These are phyloP conservation scores for Paecilomyces variotii DNA, from an alignment of 2,329 filamentous ascomycete species.

Conservation along the genomic window DNA sequence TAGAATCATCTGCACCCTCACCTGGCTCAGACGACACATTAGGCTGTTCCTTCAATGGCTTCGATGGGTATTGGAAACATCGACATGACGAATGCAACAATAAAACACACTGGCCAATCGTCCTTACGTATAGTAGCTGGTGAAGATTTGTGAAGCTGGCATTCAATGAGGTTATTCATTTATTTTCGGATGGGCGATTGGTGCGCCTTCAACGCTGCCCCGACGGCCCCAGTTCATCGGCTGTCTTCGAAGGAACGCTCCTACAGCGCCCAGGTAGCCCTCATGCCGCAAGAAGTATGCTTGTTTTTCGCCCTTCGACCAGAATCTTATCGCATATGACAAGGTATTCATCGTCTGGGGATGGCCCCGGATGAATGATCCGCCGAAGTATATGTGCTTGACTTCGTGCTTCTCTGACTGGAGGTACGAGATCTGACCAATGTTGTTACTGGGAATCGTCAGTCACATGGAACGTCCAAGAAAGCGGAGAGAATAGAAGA, in stretches of 20 bases:
- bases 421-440: constrained; percentile 95
- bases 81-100: not conserved
- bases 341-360: constrained; percentile 97
- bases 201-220: constrained; percentile 57
- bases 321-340: constrained; percentile 94
- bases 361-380: constrained; percentile 92
- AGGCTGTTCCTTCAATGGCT: not conserved
- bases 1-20: not conserved
- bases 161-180: not conserved
- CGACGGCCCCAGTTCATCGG: constrained; percentile 85
- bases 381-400: constrained; percentile 93
- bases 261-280: constrained; percentile 88
- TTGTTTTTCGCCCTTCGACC: constrained; percentile 88
- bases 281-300: constrained; percentile 95
- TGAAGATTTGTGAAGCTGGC: not conserved
- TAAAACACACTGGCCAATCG: not conserved
- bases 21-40: not conserved
- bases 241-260: constrained; percentile 86
- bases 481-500: constrained; percentile 5
- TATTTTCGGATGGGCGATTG: constrained; percentile 10
- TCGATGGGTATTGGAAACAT: not conserved
- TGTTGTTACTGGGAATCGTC: constrained; percentile 67
- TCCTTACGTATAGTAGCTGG: not conserved
- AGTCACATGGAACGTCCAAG: constrained; percentile 9
- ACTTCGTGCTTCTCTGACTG: constrained; percentile 91